Evolutionary conservation across 2,329 filamentous ascomycete species (phyloP), one percentile per base, ranked within the genome.

Genomic region (Paraphaeosphaeria minitans): DNA sequence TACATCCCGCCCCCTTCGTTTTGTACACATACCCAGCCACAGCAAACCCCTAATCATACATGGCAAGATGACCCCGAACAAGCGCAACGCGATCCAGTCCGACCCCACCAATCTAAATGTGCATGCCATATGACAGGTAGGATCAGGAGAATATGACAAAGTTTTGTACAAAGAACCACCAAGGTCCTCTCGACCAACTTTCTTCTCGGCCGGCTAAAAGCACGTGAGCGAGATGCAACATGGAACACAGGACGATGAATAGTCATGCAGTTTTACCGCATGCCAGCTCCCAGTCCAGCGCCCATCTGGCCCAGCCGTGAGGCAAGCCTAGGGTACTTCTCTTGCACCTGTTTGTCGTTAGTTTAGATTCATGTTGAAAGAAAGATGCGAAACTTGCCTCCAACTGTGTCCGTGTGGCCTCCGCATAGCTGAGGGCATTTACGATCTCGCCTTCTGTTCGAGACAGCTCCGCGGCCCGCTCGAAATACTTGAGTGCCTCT

Each of bases 391-490:
- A 19, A 63, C 72, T 51, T 66, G 75, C 71, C 80, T 97, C 91
- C 62, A 99, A 87, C 79, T 99, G 95, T 63, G 95, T 98, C 72
- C 95, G 86, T 41, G 95, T 98, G 21, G 95, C 95, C 80, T 99
- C 95, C 31, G 95, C 95, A 75, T 99, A 99, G 21, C 92, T 97
- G 19, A 99, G 85, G 7, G 95, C 95, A 73, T 98, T 98, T 67
- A 98, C 88, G 63, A 98, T 93, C 82, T 99, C 95, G 60, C 91
- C 92, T 72, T 97, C 94, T 35, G 95, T 99, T 69, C 95, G 85
- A 48, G 93, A 93, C 54, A 99, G 87, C 80, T 98, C 93, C 29
- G 94, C 95, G 1, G 95, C 95, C 61, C 92, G 90, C 83, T 98
- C 93, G 75, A 99, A 99, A 83, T 98, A 98, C 79, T 90, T 92